These are phyloP conservation scores for Penicillium paneum DNA, from an alignment of 2,329 filamentous ascomycete species.

Conservation along the genomic window DNA sequence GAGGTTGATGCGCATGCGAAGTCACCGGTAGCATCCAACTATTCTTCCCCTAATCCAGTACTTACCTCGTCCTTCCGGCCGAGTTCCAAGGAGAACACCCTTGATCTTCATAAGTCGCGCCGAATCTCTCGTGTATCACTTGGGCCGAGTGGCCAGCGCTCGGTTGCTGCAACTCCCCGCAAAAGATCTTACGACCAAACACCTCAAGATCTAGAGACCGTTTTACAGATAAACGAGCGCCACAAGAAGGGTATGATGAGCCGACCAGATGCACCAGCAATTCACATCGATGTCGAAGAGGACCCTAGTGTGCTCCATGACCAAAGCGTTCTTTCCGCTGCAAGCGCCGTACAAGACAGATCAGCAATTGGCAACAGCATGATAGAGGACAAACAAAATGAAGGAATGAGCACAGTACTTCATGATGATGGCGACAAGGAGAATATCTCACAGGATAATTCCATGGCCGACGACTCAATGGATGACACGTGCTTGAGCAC, in stretches of 20 bases:
- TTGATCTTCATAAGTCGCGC: constrained; percentile 18
- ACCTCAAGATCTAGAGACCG: constrained; percentile 18
- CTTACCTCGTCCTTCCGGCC: constrained; percentile 1
- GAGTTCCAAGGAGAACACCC: constrained; percentile 4
- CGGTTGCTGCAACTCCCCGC: constrained; percentile 14
- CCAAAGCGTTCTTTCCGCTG: constrained; percentile 14
- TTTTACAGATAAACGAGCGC: constrained; percentile 19
- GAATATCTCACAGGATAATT: constrained; percentile 23
- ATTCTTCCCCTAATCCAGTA: not conserved
- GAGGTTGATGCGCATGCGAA: not conserved
- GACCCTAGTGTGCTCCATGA: constrained; percentile 24
- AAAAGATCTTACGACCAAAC: constrained; percentile 27
- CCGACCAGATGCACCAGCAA: constrained; percentile 20
- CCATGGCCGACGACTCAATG: constrained; percentile 35
- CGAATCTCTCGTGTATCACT: constrained; percentile 14
- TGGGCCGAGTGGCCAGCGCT: constrained; percentile 5
- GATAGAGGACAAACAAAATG: constrained; percentile 39
- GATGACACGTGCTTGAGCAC: constrained; percentile 64
- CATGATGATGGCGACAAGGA: constrained; percentile 29
- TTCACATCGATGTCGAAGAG: constrained; percentile 30
- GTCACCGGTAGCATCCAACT: constrained; percentile 1
- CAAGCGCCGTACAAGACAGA: constrained; percentile 12
- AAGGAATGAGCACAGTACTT: constrained; percentile 44
- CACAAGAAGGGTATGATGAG: constrained; percentile 28
- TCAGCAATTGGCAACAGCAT: constrained; percentile 34